Evolutionary conservation across 495 filamentous ascomycete genomes (phyloP).

Genomic region (Sporormia fimetaria): DNA sequence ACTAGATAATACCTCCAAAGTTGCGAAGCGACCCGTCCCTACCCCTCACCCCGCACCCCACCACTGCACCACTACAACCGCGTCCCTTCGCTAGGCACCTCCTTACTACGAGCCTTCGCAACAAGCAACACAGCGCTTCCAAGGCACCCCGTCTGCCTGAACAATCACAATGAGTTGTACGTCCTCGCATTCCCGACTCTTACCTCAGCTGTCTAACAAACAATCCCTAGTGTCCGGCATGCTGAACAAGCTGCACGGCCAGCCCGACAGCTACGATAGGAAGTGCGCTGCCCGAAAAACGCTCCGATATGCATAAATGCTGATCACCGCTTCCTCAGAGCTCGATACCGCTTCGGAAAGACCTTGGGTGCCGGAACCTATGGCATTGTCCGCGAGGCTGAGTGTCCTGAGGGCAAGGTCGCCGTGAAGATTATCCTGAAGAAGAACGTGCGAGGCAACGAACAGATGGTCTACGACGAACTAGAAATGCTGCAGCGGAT

Average conservation of each 20-base stretch:
- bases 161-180: conserved; percentile 22
- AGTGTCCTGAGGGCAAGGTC: conserved; percentile 70
- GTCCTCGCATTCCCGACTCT: conserved; percentile 1
- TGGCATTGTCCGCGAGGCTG: conserved; percentile 93
- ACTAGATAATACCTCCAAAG: too few species aligned
- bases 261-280: conserved; percentile 96
- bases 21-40: too few species aligned
- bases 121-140: conserved; percentile 12
- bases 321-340: conserved; percentile 39
- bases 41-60: too few species aligned
- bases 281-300: conserved; percentile 49
- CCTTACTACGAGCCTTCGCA: conserved; percentile 6
- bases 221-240: conserved; percentile 63
- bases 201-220: too few species aligned
- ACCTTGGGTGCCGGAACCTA: conserved; percentile 96
- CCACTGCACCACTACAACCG: too few species aligned
- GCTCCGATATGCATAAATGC: conserved; percentile 10
- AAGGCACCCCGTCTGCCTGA: background rate
- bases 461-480: conserved; percentile 98
- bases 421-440: conserved; percentile 99
- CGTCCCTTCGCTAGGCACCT: too few species aligned
- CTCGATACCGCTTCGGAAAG: conserved; percentile 80
- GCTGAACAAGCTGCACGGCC: conserved; percentile 94
- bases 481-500: conserved; percentile 81
- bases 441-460: conserved; percentile 97